Evolutionary conservation across 1,139 yeast genomes (phyloP).

Genomic region (Starmera stellimalicola): DNA sequence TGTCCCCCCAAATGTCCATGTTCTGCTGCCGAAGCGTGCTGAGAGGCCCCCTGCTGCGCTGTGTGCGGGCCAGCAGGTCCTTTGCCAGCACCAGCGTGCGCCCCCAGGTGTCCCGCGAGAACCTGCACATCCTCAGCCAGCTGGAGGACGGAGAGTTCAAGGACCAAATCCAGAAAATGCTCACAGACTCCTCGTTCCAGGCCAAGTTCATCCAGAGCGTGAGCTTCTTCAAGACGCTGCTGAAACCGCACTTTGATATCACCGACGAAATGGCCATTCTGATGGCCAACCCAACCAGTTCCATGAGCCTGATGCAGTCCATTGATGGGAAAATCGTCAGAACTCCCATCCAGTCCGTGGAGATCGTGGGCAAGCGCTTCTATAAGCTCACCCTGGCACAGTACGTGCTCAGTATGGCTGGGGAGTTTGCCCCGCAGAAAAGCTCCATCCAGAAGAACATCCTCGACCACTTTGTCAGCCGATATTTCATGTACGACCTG

Average conservation of each 20-base stretch:
- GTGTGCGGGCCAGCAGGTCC: no score
- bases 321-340: background rate
- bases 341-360: background rate
- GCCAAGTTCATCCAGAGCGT: background rate
- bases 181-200: background rate
- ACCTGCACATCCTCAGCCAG: background rate
- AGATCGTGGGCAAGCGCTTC: background rate
- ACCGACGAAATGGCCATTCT: background rate
- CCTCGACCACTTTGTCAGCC: no score
- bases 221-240: background rate
- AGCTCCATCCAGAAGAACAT: no score
- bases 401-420: no score
- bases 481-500: background rate
- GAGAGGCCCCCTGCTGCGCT: no score
- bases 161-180: background rate
- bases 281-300: background rate
- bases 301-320: background rate
- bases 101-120: no score
- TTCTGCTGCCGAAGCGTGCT: no score
- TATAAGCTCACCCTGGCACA: background rate
- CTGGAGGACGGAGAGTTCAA: background rate
- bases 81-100: no score
- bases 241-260: background rate
- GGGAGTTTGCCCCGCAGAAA: no score
- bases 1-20: no score